Base-by-base conservation (phyloP, 768 basidiomycete species). In the Boletales sp. region DNA sequence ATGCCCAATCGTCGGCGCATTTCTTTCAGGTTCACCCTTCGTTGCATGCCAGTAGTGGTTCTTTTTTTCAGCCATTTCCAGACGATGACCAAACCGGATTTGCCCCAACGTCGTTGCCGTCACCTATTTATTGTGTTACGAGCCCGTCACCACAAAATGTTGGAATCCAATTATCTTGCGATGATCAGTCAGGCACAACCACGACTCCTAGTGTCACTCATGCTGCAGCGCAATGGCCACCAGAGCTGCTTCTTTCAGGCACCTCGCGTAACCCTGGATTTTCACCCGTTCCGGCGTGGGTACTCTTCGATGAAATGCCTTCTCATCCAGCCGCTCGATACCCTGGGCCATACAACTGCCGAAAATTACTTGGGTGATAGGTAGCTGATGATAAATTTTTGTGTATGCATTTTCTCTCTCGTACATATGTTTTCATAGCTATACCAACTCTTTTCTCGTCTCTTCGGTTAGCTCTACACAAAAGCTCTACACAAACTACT, bases 161-260 rank as follows among this genome's bases (percentile, higher is more conserved):
- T 41, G 44, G 42, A 12, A 15, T 30, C 8, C 14, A 45, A 7
- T 27, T 27, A 27, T 27, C 24, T 19, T 40, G 43, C 50, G 15
- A 34, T 19, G 12, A 43, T 39, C 51, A 60, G 19, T 15, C 45
- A n/a, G 18, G 10, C 18, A 35, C 36, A 7, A 15, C 39, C 2
- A 31, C 30, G 37, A 30, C 31, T 21, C 38, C 49, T 38, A 30
- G 29, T 36, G 24, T 35, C 10, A 11, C 51, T 52, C 38, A 43
- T 29, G 36, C 29, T 45, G 29, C 40, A 31, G 15, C 44, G 18
- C 39, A 47, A 11, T 54, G 47, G 58, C 14, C 45, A 44, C 40
- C 34, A 9, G 45, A 19, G 18, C 24, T n/a, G 18, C 29, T 35
- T 43, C 24, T 36, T 19, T 24, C 37, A 12, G 35, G 10, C 2